Evolutionary conservation across 1,284 basidiomycete genomes (phyloP).

Genomic region (Melampsora larici-populina): DNA sequence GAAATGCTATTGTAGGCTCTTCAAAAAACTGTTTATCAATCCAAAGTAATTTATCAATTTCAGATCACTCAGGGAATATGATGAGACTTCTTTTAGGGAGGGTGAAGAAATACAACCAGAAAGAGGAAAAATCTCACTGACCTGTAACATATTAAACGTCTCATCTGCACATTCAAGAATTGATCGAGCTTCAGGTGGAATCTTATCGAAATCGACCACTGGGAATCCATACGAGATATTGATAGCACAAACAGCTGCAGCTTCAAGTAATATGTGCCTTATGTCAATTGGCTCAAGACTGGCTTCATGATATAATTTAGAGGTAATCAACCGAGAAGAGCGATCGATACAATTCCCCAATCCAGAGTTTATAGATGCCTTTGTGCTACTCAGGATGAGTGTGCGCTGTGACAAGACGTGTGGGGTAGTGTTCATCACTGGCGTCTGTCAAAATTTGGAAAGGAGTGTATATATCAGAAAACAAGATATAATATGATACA

Average conservation of each 20-base stretch:
- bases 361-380: no score
- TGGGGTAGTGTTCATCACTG: no score
- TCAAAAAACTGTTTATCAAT: background rate
- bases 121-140: background rate
- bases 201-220: background rate
- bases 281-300: no score
- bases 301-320: no score
- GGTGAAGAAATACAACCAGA: background rate
- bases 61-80: background rate
- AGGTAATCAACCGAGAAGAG: no score
- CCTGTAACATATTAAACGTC: background rate
- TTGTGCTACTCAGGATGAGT: no score
- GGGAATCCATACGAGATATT: background rate
- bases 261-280: background rate
- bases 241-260: background rate
- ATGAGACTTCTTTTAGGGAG: background rate
- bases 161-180: conserved; percentile 1
- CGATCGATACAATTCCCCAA: no score
- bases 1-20: background rate
- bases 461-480: no score
- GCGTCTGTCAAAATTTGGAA: no score
- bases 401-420: no score
- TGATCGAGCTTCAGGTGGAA: background rate
- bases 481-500: no score
- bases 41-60: background rate